phyloP scores from a whole-genome alignment of 371 early-diverging fungal species.

The Synchytrium microbalum region DNA sequence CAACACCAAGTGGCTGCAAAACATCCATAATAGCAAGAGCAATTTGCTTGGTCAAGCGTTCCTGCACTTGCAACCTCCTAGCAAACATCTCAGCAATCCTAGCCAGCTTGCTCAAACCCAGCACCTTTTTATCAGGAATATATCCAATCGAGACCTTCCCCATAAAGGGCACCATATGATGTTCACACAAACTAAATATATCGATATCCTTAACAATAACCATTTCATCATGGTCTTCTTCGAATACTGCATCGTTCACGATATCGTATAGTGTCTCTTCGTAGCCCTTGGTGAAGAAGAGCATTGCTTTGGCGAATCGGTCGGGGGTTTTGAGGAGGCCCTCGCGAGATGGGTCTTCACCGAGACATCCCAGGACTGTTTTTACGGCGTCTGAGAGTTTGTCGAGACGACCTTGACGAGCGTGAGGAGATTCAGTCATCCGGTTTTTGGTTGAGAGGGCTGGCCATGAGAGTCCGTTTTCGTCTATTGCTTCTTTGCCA shows the following conservation, averaged over 20 bases:
- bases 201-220: conserved; percentile 92
- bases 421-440: conserved; percentile 64
- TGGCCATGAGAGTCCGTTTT: conserved; percentile 33
- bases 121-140: conserved; percentile 88
- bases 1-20: conserved; percentile 92
- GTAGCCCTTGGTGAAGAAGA: conserved; percentile 96
- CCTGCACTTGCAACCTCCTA: conserved; percentile 94
- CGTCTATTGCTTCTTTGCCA: conserved; percentile 11
- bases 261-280: conserved; percentile 64
- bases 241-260: conserved; percentile 81
- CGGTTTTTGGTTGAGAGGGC: conserved; percentile 55
- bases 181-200: conserved; percentile 94
- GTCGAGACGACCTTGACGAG: conserved; percentile 53
- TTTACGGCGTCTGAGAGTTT: conserved; percentile 80
- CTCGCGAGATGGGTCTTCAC: conserved; percentile 89
- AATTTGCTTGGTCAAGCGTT: conserved; percentile 95
- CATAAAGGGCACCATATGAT: conserved; percentile 96
- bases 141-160: conserved; percentile 93
- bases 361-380: conserved; percentile 83
- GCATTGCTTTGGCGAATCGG: conserved; percentile 93
- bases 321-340: conserved; percentile 93
- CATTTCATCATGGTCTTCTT: conserved; percentile 98
- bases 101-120: conserved; percentile 95
- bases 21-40: conserved; percentile 84
- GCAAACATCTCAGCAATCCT: conserved; percentile 96